These are phyloP conservation scores for Dichotomocladium elegans DNA, from an alignment of 371 early-diverging fungal species.

Conservation along the genomic window DNA sequence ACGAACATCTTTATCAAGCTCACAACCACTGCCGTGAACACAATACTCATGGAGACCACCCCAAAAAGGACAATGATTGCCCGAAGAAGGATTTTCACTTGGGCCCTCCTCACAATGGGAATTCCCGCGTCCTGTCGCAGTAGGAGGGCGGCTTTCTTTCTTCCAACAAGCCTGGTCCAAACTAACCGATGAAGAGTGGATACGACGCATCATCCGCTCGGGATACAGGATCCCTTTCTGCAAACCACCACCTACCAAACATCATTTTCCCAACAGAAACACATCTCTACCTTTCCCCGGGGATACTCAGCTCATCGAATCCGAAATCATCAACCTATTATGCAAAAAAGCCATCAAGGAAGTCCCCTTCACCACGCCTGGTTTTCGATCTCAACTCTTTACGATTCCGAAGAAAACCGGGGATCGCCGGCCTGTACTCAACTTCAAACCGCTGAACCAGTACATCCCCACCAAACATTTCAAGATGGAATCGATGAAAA, in stretches of 20 bases:
- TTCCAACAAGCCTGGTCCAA: background rate
- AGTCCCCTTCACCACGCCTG: background rate
- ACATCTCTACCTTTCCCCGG: too few relatives aligned
- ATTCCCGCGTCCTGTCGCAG: background rate
- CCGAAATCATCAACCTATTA: background rate
- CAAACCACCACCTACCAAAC: background rate
- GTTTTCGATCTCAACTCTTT: slow-evolving; percentile 17
- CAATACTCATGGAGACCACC: background rate
- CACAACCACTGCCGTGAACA: background rate
- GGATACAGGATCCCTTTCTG: background rate
- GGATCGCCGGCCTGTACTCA: slow-evolving; percentile 18
- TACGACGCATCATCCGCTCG: background rate
- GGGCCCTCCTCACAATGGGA: background rate
- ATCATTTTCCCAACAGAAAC: too few relatives aligned
- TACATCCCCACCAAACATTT: slow-evolving; percentile 10
- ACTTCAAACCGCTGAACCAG: slow-evolving; percentile 20
- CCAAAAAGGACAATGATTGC: background rate
- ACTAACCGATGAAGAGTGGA: background rate
- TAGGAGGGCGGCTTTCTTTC: background rate
- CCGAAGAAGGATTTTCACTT: background rate
- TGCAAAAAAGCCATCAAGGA: slow-evolving; percentile 1
- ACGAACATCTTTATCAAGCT: background rate
- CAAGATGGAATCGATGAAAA: slow-evolving; percentile 22
- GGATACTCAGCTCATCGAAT: background rate
- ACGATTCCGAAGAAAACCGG: slow-evolving; percentile 22